Base-by-base conservation (phyloP, 495 filamentous ascomycete species). In the Talaromyces nanjingensis region DNA sequence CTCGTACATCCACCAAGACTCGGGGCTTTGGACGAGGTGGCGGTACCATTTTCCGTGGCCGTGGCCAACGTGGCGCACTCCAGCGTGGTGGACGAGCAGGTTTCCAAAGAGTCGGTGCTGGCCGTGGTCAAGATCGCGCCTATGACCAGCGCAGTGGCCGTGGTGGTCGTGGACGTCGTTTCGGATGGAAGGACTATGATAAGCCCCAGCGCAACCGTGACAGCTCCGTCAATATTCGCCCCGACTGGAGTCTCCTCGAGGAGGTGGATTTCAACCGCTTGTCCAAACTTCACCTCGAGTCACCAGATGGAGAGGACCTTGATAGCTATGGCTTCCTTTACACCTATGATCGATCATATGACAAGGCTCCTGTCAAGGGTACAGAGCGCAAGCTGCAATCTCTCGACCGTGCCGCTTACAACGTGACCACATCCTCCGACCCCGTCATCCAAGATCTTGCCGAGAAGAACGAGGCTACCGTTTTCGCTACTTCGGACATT, bases 141-240 rank as follows among this genome's bases (percentile, higher is more conserved):
- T 88, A 89, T 69, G 87, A 89, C 60, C 76, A 77, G 65, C 80
- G 85, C 47, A 79, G 85, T 27, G 77, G 84, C 49, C 74, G 83
- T 65, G 79, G 81, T 68, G 72, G 78, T 39, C 78, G 84, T 66
- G 91, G 91, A 37, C 87, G 94, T 65, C 85, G 96, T 55, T 97
- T 97, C 72, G 96, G 94, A 71, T 98, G 94, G 93, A 97, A 93
- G 76, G 94, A 98, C 73, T 97, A 92, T 72, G 94, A 98, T 79
- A 98, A 98, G 86, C 94, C 94, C 39, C 87, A 94, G 77, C 87
- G 94, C 67, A 97, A 93, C 70, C 91, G 94, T 63, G 94, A 98
- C 80, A 87, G 93, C 7, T 96, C 91, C 33, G 89, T 98, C 72
- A 91, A 90, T 73, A 90, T 97, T 74, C 93, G 93, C 75, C 83